Evolutionary conservation across 1,284 basidiomycete genomes (phyloP).

Genomic region (Psilocybe mexicana): DNA sequence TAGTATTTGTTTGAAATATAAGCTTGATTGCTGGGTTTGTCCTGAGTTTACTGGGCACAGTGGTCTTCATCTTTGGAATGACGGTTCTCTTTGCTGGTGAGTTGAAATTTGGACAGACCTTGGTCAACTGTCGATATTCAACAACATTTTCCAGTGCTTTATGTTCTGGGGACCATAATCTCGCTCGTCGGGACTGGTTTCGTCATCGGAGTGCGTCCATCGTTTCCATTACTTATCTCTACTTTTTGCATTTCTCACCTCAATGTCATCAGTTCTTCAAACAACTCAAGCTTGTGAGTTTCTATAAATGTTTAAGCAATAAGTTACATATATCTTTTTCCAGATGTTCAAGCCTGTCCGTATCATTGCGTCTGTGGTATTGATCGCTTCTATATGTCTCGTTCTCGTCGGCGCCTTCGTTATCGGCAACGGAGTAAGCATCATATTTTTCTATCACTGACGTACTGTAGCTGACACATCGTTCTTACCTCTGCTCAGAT

Average conservation of each 20-base stretch:
- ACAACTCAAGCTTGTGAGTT: constrained; percentile 76
- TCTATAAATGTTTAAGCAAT: neutral
- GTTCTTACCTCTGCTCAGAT: constrained; percentile 26
- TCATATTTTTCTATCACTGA: neutral
- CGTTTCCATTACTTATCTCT: neutral
- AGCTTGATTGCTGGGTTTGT: constrained; percentile 76
- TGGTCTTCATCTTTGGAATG: constrained; percentile 76
- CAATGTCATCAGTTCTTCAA: constrained; percentile 59
- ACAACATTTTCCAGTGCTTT: constrained; percentile 58
- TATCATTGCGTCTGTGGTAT: constrained; percentile 79
- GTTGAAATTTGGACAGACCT: constrained; percentile 26
- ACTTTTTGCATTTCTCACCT: neutral
- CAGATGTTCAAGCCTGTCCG: constrained; percentile 95
- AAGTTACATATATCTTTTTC: constrained; percentile 7
- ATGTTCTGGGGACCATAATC: constrained; percentile 80
- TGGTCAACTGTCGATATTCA: constrained; percentile 8
- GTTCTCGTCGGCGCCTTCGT: constrained; percentile 85
- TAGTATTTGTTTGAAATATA: neutral
- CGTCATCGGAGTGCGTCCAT: constrained; percentile 71
- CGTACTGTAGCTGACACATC: neutral
- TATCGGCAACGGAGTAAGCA: constrained; percentile 61
- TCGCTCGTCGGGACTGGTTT: constrained; percentile 89
- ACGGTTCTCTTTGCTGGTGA: constrained; percentile 77
- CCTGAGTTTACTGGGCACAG: constrained; percentile 79
- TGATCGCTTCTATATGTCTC: constrained; percentile 75